These are phyloP conservation scores for Lactarius quietus DNA, from an alignment of 768 basidiomycete genomes.

Conservation along the genomic window DNA sequence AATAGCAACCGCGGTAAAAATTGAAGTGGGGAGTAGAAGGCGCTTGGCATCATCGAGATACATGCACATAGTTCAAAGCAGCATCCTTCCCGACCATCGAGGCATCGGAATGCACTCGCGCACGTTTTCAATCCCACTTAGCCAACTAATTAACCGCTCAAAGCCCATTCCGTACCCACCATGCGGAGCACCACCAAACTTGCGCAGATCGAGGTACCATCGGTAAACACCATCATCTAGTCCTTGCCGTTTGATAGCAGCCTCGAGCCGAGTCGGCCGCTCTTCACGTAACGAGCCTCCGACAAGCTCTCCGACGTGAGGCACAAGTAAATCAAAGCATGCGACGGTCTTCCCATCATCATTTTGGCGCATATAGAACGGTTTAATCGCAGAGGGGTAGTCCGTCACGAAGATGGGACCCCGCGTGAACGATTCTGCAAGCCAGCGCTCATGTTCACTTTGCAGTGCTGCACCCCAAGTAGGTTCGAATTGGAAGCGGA, in stretches of 20 bases:
- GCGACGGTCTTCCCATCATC: conserved; percentile 58
- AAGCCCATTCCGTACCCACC: conserved; percentile 97
- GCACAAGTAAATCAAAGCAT: conserved; percentile 96
- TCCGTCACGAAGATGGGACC: conserved; percentile 91
- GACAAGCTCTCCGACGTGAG: conserved; percentile 81
- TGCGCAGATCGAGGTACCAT: conserved; percentile 84
- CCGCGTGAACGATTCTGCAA: conserved; percentile 61
- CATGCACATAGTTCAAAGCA: conserved; percentile 41
- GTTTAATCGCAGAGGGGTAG: conserved; percentile 80
- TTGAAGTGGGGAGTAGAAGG: background rate
- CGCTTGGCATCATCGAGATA: too few relatives aligned
- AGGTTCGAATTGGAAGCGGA: conserved; percentile 53
- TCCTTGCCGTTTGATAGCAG: conserved; percentile 47
- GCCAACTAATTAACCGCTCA: conserved; percentile 84
- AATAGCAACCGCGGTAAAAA: background rate
- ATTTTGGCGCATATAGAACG: conserved; percentile 93
- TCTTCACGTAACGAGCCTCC: conserved; percentile 93
- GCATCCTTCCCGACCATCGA: conserved; percentile 78
- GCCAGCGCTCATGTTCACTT: conserved; percentile 92
- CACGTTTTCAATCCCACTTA: conserved; percentile 86
- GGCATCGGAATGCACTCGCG: conserved; percentile 92
- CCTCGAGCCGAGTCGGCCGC: conserved; percentile 48
- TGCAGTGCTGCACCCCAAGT: conserved; percentile 69
- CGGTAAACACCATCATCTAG: conserved; percentile 43
- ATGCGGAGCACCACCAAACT: conserved; percentile 85